Base-by-base conservation (phyloP, 2,329 filamentous ascomycete genomes). In the Blastomyces percursus region DNA sequence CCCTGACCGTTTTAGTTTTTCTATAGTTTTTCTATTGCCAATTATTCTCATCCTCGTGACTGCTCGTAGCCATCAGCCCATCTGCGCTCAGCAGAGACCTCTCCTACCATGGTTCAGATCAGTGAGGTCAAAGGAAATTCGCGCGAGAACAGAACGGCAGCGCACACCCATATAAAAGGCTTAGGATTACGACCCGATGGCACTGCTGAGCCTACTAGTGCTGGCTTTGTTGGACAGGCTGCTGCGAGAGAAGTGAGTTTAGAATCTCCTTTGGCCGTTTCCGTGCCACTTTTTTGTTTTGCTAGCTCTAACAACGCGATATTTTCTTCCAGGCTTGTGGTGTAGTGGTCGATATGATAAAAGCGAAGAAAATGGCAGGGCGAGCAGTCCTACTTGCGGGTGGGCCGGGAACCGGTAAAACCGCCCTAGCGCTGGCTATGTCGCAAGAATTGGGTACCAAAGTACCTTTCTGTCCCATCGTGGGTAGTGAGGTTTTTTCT, bases 361-460 rank as follows among this genome's bases (percentile, higher is more conserved):
- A 89, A 74, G 87, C 90, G 64, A 96, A 96, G 81, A 97, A 96
- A 80, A 96, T 99, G 93, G 90, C 93, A 9, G 94, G 94, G 60
- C 86, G 94, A 69, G 94, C 93, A 64, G 91, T 99, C 60, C 78
- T 99, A 69, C 85, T 99, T 61, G 93, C 94, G 59, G 94, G 94
- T 70, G 94, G 94, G 8, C 94, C 94, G 38, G 94, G 92, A 65
- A 97, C 94, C 0, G 94, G 94, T 76, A 99, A 99, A 82, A 99
- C 94, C 35, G 94, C 94, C 35, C 85, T 99, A 67, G 94, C 94
- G 58, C 84, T 97, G 65, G 94, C 94, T 58, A 90, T 99, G 69
- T 96, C 91, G 76, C 94, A 97, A 78, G 94, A 99, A 76, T 82
- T 99, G 67, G 94, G 94, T 69, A 96, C 92, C 59, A 97, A 96